phyloP scores from a whole-genome alignment of 2,329 filamentous ascomycete genomes.

The Trichoderma gracile region DNA sequence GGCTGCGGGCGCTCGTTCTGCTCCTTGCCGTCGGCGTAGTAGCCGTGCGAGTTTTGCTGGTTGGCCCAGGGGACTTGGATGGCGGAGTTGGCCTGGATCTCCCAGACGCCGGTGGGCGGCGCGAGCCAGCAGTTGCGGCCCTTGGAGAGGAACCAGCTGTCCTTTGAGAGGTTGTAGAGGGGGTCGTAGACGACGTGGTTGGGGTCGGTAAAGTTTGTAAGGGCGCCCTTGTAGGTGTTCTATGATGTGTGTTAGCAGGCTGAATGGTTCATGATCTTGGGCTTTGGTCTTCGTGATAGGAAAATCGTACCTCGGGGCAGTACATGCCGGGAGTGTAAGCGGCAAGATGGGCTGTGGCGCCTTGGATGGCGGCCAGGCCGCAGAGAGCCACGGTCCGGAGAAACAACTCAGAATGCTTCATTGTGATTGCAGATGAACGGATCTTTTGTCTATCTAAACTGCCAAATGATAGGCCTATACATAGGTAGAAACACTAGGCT shows the following conservation, averaged over 20 bases:
- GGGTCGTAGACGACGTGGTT: conserved; percentile 5
- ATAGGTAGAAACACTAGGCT: not conserved
- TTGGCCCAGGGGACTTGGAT: conserved; percentile 14
- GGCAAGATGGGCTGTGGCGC: conserved; percentile 2
- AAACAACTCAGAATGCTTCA: not conserved
- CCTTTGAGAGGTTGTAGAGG: not conserved
- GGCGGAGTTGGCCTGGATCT: conserved; percentile 9
- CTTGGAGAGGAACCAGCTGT: conserved; percentile 15
- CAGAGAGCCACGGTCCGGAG: conserved; percentile 2
- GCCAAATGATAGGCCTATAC: not conserved
- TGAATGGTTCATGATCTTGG: no score
- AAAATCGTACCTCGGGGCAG: conserved; percentile 5
- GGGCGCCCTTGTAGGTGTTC: conserved; percentile 8
- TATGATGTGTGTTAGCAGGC: not conserved
- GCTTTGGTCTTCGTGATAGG: no score
- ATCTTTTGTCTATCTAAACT: not conserved
- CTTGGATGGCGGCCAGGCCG: conserved; percentile 6
- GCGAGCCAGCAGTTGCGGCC: conserved; percentile 13
- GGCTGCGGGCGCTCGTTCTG: not conserved
- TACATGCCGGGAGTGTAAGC: conserved; percentile 16
- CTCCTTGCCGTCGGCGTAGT: conserved; percentile 17
- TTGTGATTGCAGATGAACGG: not conserved
- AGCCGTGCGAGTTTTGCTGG: conserved; percentile 4
- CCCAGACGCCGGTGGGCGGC: not conserved
- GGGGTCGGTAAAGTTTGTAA: conserved; percentile 4